Evolutionary conservation across 2,329 filamentous ascomycete genomes (phyloP), one percentile per base, ranked within the genome.

Genomic region (Trichophaea hybrida): DNA sequence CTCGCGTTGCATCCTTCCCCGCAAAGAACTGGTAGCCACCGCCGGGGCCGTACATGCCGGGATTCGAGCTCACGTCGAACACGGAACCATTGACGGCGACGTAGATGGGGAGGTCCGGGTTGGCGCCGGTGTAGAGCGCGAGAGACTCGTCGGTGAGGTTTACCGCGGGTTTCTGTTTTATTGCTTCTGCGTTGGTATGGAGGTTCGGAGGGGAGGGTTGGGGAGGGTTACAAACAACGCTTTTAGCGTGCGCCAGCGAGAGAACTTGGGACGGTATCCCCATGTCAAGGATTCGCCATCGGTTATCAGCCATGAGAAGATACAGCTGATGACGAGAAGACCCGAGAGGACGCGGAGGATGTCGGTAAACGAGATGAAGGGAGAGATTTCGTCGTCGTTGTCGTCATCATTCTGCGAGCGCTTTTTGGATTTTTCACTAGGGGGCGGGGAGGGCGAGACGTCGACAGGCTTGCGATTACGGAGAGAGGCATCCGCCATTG

Each of bases 21-120:
- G 89, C 81, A 72, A 98, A 95, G 74, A 85, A 84, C 69, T 83
- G 78, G 76, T 98, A 98, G 40, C 82, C 82, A 4, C 90, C 93
- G 33, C 88, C 89, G 0, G 90, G 84, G 0, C 87, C 87, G 75
- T 93, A 93, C 73, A 85, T 75, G 72, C 78, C 72, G 67, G 80
- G 77, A 57, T 82, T 83, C 34, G 78, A 74, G n/a, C 80, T 80
- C 44, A 94, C 88, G 72, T 94, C 88, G 77, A 85, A 93, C 73
- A 94, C 86, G 60, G 82, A 86, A 69, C 86, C 84, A 75, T 93
- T 91, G 69, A 98, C 82, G 64, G 89, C 88, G 59, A 98, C 80
- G 75, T 95, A 94, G 71, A 97, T 81, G 5, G 93, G 93, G 61
- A 85, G 82, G 6, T 74, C 72, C 7, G 82, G 75, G 72, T 95